Conservation (phyloP, 139 green algal species). For the Closterium sp. region DNA sequence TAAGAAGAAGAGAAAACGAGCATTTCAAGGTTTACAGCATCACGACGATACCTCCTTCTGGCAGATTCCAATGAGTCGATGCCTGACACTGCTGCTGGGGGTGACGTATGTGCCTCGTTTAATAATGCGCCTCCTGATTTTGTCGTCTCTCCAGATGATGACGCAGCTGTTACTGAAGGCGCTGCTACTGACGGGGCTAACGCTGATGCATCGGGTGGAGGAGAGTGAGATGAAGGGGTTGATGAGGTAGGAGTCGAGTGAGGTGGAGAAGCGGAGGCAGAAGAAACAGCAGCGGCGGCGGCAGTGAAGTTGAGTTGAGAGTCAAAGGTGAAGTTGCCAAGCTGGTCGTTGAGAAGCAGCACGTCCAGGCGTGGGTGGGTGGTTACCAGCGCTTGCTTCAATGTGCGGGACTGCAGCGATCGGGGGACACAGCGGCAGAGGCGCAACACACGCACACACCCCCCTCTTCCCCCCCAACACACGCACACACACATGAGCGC, state of each 20-base stretch:
- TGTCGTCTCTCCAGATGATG: neutral
- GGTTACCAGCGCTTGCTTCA: neutral
- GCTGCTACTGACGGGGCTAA: neutral
- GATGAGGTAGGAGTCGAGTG: neutral
- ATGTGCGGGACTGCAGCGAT: neutral
- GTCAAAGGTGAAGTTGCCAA: constrained; percentile 17
- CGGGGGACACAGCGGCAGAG: neutral
- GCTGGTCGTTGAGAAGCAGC: constrained; percentile 6
- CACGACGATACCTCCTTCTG: neutral
- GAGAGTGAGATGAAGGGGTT: neutral
- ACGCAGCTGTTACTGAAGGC: too few relatives aligned
- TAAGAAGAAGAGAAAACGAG: neutral
- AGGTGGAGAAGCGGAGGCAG: neutral
- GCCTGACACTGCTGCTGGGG: neutral
- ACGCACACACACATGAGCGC: too few relatives aligned
- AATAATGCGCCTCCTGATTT: neutral
- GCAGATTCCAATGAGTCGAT: neutral
- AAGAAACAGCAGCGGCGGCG: neutral
- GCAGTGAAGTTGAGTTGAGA: neutral
- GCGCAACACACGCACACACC: neutral
- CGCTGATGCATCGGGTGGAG: neutral
- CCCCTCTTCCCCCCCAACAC: too few relatives aligned
- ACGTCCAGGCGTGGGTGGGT: neutral
- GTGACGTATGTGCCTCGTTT: neutral
- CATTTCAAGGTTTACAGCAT: neutral